These are phyloP conservation scores for Verticillium alfalfae DNA, from an alignment of 2,329 filamentous ascomycete genomes.

Conservation along the genomic window DNA sequence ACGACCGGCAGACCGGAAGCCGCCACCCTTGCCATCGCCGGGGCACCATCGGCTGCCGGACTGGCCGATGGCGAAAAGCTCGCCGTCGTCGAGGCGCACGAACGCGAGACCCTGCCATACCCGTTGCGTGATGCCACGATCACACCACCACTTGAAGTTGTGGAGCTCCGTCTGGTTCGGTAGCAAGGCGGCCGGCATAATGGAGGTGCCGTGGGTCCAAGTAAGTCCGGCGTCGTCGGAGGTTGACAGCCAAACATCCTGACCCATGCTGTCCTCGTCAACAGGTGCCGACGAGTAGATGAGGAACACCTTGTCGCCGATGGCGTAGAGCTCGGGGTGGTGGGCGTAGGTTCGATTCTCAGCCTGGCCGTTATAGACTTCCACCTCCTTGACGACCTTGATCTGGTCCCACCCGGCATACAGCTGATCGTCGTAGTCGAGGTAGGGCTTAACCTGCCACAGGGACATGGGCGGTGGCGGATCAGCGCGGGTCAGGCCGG, in stretches of 20 bases:
- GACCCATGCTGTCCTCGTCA: constrained; percentile 19
- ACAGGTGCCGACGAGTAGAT: constrained; percentile 15
- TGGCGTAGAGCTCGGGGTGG: constrained; percentile 15
- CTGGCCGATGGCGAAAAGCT: constrained; percentile 13
- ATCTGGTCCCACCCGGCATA: constrained; percentile 18
- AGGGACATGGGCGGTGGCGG: constrained; percentile 8
- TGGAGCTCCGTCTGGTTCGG: constrained; percentile 15
- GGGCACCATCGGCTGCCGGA: constrained; percentile 10
- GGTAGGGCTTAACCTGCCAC: constrained; percentile 13
- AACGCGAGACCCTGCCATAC: constrained; percentile 11
- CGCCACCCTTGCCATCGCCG: neutral
- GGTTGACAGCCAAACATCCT: constrained; percentile 15
- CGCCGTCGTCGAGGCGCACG: constrained; percentile 5
- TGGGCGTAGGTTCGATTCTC: constrained; percentile 17
- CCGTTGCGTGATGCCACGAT: constrained; percentile 13
- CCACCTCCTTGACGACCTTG: constrained; percentile 10
- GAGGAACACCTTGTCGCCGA: constrained; percentile 12
- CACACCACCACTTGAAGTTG: constrained; percentile 18
- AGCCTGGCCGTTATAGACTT: constrained; percentile 15
- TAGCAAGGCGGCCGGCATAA: constrained; percentile 16
- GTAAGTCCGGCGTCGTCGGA: constrained; percentile 14
- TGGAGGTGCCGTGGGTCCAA: constrained; percentile 9
- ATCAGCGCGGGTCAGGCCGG: neutral
- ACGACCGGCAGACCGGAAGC: constrained; percentile 10
- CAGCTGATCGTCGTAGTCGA: constrained; percentile 16